A percentile compares a stretch with the other conserved stretches of the same genome.
Conservation (phyloP, 2,329 filamentous ascomycete species). For the Botrytis squamosa region DNA sequence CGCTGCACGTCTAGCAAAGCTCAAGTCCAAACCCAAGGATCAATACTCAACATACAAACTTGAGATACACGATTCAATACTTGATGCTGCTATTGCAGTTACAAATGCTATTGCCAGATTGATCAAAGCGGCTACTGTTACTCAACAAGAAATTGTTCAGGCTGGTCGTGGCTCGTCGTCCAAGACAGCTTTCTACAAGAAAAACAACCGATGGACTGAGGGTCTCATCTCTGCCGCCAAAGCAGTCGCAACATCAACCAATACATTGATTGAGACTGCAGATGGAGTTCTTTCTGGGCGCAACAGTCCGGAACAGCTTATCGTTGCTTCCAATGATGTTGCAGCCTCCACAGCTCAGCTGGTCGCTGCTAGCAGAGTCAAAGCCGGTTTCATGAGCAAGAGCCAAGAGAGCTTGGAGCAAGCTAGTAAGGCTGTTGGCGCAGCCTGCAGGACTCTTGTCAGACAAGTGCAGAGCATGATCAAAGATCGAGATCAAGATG, state of each 20-base stretch:
- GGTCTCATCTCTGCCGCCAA: slow-evolving; percentile 96
- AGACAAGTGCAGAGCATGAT: slow-evolving; percentile 95
- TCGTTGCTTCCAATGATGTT: slow-evolving; percentile 96
- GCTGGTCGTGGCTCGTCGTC: slow-evolving; percentile 86
- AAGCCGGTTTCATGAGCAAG: slow-evolving; percentile 97
- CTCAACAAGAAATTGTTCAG: slow-evolving; percentile 94
- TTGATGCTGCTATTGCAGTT: slow-evolving; percentile 89
- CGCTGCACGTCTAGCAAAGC: slow-evolving; percentile 80
- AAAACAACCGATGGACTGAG: slow-evolving; percentile 99
- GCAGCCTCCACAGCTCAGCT: slow-evolving; percentile 95
- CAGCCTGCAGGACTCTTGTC: slow-evolving; percentile 82
- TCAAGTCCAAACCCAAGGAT: slow-evolving; percentile 95
- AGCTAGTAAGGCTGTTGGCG: slow-evolving; percentile 88
- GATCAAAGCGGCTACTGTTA: slow-evolving; percentile 90
- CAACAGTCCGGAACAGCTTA: slow-evolving; percentile 94
- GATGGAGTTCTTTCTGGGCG: slow-evolving; percentile 90
- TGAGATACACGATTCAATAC: slow-evolving; percentile 90
- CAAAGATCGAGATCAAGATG: slow-evolving; percentile 76
- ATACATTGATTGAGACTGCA: slow-evolving; percentile 95
- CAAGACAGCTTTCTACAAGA: slow-evolving; percentile 96
- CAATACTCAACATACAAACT: slow-evolving; percentile 95
- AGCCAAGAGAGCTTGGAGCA: slow-evolving; percentile 88
- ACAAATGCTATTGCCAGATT: slow-evolving; percentile 91
- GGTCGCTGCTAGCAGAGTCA: slow-evolving; percentile 91
- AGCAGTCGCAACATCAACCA: slow-evolving; percentile 89